A percentile compares a stretch with the other conserved stretches of the same genome.
phyloP scores from a whole-genome alignment of 495 filamentous ascomycete genomes.

The Penicillium parvum region DNA sequence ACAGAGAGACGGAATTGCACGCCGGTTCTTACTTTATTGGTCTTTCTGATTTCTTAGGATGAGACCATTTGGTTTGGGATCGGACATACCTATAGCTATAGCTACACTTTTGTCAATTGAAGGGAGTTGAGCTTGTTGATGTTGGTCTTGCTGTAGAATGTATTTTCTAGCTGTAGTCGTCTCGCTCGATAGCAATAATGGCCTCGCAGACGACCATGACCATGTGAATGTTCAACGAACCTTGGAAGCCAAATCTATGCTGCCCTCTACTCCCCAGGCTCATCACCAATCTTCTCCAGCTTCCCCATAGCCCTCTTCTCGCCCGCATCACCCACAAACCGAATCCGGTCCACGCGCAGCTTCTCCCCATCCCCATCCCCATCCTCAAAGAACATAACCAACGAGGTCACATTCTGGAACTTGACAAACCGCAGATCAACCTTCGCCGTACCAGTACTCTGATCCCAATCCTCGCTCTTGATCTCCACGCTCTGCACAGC shows the following conservation, averaged over 20 bases:
- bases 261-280: conserved; percentile 53
- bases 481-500: conserved; percentile 75
- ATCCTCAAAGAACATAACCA: conserved; percentile 86
- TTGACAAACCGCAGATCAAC: conserved; percentile 88
- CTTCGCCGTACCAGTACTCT: conserved; percentile 75
- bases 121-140: too few species aligned
- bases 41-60: conserved; percentile 43
- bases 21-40: conserved; percentile 50
- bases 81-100: too few species aligned
- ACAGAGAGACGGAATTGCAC: conserved; percentile 60
- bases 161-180: too few species aligned
- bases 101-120: too few species aligned
- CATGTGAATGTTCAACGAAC: too few species aligned
- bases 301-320: conserved; percentile 91
- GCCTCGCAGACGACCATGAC: too few species aligned
- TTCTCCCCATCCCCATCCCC: conserved; percentile 84
- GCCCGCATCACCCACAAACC: conserved; percentile 86
- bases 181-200: too few species aligned
- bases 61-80: conserved; percentile 51
- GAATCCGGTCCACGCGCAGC: conserved; percentile 77
- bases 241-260: not conserved
- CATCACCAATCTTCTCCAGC: conserved; percentile 90
- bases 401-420: conserved; percentile 84
- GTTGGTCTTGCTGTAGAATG: too few species aligned
- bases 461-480: conserved; percentile 75